Conservation (phyloP, 2,329 filamentous ascomycete genomes). For the Aspergillus vadensis region DNA sequence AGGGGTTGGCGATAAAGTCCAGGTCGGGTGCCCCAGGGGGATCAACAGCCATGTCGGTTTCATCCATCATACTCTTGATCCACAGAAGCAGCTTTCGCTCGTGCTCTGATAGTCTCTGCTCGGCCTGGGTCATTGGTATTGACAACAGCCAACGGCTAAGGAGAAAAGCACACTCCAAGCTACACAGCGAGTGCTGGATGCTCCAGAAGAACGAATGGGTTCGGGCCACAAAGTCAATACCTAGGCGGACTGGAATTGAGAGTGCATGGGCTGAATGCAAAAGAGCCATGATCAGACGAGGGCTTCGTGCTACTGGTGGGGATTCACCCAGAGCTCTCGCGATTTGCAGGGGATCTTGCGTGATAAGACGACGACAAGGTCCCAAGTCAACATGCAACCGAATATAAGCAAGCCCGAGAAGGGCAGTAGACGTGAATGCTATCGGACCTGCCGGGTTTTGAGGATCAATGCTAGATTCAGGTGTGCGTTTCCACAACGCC, state of each 20-base stretch:
- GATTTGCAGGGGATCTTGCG: conserved; percentile 50
- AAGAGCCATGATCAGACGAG: conserved; percentile 52
- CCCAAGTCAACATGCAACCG: conserved; percentile 51
- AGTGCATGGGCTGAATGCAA: conserved; percentile 58
- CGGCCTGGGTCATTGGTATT: conserved; percentile 46
- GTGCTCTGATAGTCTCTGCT: conserved; percentile 49
- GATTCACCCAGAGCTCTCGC: conserved; percentile 49
- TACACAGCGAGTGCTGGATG: conserved; percentile 58
- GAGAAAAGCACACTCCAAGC: conserved; percentile 55
- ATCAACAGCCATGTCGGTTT: conserved; percentile 50
- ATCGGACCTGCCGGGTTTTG: conserved; percentile 56
- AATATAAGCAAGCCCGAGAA: conserved; percentile 52
- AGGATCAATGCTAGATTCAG: conserved; percentile 57
- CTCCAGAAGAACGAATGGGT: conserved; percentile 59
- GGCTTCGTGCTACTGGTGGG: conserved; percentile 46
- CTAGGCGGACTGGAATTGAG: conserved; percentile 56
- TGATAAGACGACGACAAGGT: conserved; percentile 50
- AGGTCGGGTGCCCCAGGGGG: conserved; percentile 42
- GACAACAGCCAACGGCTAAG: conserved; percentile 50
- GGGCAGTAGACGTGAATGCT: conserved; percentile 54
- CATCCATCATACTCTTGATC: conserved; percentile 54
- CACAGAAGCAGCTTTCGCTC: conserved; percentile 51
- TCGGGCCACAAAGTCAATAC: conserved; percentile 55
- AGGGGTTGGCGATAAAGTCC: conserved; percentile 46
- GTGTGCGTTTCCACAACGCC: conserved; percentile 54